phyloP scores from a whole-genome alignment of 1,284 basidiomycete species.

The Moesziomyces sp. region DNA sequence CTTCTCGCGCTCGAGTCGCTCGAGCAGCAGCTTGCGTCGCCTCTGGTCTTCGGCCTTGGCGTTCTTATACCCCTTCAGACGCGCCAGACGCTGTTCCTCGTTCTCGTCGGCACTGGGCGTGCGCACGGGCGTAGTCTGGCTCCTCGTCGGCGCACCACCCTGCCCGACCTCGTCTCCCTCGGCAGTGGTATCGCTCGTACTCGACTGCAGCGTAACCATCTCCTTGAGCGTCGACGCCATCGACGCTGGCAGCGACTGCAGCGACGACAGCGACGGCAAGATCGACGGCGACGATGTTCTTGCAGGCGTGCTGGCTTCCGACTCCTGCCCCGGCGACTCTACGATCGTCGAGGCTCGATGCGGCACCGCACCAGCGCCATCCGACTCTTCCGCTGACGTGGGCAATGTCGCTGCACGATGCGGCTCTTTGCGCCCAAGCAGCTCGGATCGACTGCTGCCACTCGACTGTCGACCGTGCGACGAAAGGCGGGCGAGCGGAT shows the following conservation, averaged over 20 bases:
- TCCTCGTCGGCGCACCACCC: not conserved
- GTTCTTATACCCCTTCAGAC: conserved; percentile 47
- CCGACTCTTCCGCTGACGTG: not conserved
- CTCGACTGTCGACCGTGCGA: conserved; percentile 18
- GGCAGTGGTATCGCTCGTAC: conserved; percentile 27
- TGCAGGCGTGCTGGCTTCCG: not conserved
- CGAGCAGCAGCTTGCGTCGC: conserved; percentile 21
- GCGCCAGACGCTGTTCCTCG: conserved; percentile 28
- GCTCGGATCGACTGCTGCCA: not conserved
- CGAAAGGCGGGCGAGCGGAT: conserved; percentile 14
- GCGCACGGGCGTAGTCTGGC: conserved; percentile 4
- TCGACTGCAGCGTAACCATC: conserved; percentile 16
- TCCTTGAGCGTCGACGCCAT: conserved; percentile 37
- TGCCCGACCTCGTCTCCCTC: conserved; percentile 26
- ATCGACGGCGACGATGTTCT: conserved; percentile 1
- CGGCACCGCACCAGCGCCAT: not conserved
- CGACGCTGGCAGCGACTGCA: conserved; percentile 5
- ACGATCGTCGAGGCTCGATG: conserved; percentile 8
- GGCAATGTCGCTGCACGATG: conserved; percentile 18
- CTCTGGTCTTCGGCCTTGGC: conserved; percentile 53
- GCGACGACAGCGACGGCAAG: conserved; percentile 16
- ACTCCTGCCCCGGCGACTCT: conserved; percentile 12
- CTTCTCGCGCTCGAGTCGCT: conserved; percentile 18
- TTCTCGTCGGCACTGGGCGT: conserved; percentile 4
- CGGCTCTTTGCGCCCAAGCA: not conserved